Evolutionary conservation across 2,329 filamentous ascomycete species (phyloP).

Genomic region (Magnaporthiopsis rhizophila): DNA sequence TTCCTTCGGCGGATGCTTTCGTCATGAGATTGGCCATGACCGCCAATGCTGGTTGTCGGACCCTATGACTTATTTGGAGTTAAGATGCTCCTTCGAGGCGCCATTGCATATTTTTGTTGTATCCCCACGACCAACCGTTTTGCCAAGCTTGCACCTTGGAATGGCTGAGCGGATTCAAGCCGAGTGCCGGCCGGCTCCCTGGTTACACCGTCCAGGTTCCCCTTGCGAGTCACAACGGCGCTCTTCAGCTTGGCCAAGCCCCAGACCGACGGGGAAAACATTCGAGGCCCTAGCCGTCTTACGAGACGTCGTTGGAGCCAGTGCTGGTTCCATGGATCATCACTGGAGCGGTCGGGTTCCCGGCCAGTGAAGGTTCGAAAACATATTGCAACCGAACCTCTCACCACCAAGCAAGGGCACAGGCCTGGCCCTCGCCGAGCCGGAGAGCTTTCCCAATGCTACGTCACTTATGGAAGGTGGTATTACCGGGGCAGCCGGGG

Average conservation of each 20-base stretch:
- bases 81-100: neutral
- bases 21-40: neutral
- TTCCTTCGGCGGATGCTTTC: neutral
- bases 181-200: too few relatives aligned
- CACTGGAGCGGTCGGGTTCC: neutral
- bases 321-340: neutral
- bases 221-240: neutral
- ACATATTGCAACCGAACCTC: too few relatives aligned
- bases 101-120: neutral
- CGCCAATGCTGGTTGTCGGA: too few relatives aligned
- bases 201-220: too few relatives aligned
- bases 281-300: neutral
- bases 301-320: too few relatives aligned
- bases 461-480: too few relatives aligned
- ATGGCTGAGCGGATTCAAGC: neutral
- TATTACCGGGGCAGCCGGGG: too few relatives aligned
- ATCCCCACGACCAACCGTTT: neutral
- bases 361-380: neutral
- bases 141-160: neutral
- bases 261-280: neutral
- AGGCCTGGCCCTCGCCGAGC: too few relatives aligned
- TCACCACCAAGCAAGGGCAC: too few relatives aligned
- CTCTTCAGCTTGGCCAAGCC: neutral
- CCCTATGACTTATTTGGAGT: neutral
- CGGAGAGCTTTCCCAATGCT: too few relatives aligned